These are phyloP conservation scores for Neopestalotiopsis rosae DNA, from an alignment of 2,329 filamentous ascomycete species.

Conservation along the genomic window DNA sequence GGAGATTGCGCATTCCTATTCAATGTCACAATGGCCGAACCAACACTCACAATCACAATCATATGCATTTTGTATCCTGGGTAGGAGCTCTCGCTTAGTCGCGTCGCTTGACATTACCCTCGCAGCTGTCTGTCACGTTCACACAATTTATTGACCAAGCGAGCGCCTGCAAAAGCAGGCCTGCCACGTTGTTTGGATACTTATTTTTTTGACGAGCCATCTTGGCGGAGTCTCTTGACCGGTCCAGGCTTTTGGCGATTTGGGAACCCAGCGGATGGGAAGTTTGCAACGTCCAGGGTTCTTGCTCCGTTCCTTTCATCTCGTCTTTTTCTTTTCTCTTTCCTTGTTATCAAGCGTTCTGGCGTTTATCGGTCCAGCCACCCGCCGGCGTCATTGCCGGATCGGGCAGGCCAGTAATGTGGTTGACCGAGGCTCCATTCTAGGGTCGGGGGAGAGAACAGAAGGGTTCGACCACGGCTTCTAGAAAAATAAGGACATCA, in stretches of 20 bases:
- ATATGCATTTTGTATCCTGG: neutral
- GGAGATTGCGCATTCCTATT: no score
- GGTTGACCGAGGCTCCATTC: neutral
- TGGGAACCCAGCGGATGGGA: neutral
- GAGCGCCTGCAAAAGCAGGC: neutral
- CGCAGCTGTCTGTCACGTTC: neutral
- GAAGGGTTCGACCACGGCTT: slow-evolving; percentile 7
- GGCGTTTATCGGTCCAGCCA: slow-evolving; percentile 4
- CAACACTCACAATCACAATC: no score
- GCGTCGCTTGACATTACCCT: neutral
- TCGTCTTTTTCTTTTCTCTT: neutral
- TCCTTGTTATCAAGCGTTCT: neutral
- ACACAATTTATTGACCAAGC: neutral
- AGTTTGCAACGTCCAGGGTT: neutral
- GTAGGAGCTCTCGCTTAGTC: neutral
- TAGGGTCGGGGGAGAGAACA: no score
- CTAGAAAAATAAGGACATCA: slow-evolving; percentile 2
- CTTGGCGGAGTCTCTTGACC: neutral
- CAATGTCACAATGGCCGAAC: no score
- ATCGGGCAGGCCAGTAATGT: slow-evolving; percentile 15
- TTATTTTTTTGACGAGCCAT: neutral
- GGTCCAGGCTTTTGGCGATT: neutral
- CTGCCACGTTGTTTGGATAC: slow-evolving; percentile 14
- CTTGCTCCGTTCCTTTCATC: slow-evolving; percentile 2
- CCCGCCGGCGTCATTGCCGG: slow-evolving; percentile 7